Conservation (phyloP, 1,284 basidiomycete genomes). For the Heterobasidion occidentale region DNA sequence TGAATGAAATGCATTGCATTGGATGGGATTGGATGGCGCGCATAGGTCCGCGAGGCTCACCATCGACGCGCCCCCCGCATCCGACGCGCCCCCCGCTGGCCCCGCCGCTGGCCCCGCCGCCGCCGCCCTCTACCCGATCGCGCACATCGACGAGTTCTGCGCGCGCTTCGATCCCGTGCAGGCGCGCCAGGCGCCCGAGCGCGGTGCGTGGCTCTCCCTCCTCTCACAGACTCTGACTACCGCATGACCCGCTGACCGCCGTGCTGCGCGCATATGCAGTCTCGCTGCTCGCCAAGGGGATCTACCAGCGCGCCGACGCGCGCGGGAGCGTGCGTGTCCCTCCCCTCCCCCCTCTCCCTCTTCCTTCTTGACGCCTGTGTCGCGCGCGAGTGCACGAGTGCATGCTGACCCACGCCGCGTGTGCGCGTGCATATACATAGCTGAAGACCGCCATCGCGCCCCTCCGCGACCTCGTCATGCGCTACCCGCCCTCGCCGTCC, state of each 20-base stretch:
- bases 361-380: no score
- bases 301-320: constrained; percentile 17
- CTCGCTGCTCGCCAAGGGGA: constrained; percentile 25
- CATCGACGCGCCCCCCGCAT: constrained; percentile 5
- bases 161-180: constrained; percentile 47
- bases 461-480: constrained; percentile 47
- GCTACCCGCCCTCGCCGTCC: constrained; percentile 48
- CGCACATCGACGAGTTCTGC: constrained; percentile 50
- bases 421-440: constrained; percentile 13
- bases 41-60: constrained; percentile 26
- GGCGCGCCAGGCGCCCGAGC: constrained; percentile 57
- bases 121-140: constrained; percentile 15
- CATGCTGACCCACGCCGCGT: not conserved
- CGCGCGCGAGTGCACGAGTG: not conserved
- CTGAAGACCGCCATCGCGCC: constrained; percentile 44
- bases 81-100: constrained; percentile 1
- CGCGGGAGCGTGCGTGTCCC: constrained; percentile 15
- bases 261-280: no score
- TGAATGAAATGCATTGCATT: no score
- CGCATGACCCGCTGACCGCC: no score
- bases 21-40: no score
- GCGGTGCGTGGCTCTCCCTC: constrained; percentile 35
- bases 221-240: no score
- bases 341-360: not conserved
- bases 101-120: no score